Base-by-base conservation (phyloP, 2,329 filamentous ascomycete species). In the Diaporthe capsici region DNA sequence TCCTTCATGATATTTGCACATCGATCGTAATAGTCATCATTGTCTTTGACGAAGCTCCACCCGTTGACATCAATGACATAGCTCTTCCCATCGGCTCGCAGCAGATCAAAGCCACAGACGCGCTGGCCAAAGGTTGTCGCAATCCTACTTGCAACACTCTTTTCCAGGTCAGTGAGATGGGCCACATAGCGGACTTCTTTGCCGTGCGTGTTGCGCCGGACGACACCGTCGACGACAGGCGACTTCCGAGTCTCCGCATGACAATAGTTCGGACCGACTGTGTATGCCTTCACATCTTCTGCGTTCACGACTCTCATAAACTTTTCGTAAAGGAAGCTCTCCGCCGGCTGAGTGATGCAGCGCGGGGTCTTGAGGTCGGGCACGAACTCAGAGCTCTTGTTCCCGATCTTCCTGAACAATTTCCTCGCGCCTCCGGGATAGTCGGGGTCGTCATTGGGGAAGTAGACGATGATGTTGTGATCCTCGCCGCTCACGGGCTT, bases 31-130 rank as follows among this genome's bases (percentile, higher is more conserved):
- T 99, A 99, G 76, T 98, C 96, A 77, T 98, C 96, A 81, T 99
- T 99, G 83, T 99, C 97, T 84, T 99, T 99, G 83, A 99, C 97
- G 81, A 99, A 99, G 82, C 96, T 98, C 97, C 97, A 99, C 17
- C 97, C 97, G 83, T 99, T 99, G 80, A 99, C 97, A 81, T 99
- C 97, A 79, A 99, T 99, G 67, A 99, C 97, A 84, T 95, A 99
- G 83, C 96, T 98, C 83, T 95, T 95, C 22, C 95, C 95, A 68
- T 92, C 93, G 17, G 96, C 95, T 39, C 97, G 93, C 74, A 99
- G 88, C 76, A 99, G 89, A 83, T 99, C 97, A 81, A 99, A 99
- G 0, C 97, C 97, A 82, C 97, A 99, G 3, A 99, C 96, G 73
- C 95, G 90, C 84, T 99, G 97, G 0, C 96, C 97, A 84, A 99